Base-by-base conservation (phyloP, 2,329 filamentous ascomycete species). In the Trichoderma brevicompactum region DNA sequence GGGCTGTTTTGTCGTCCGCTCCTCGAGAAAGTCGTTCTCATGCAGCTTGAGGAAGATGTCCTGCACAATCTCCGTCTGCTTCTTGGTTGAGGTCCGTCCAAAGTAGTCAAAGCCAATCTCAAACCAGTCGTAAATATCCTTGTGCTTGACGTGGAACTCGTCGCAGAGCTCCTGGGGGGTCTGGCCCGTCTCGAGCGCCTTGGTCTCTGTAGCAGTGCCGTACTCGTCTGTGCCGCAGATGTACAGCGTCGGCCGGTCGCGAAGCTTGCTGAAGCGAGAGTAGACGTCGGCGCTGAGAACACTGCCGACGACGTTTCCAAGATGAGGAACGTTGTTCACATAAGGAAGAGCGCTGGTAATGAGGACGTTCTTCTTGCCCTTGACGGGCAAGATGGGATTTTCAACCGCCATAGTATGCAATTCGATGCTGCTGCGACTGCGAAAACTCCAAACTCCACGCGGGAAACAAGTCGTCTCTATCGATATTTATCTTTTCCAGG, bases 121-220 rank as follows among this genome's bases (percentile, higher is more conserved):
- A 81, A 99, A 99, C 92, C 94, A 97, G 77, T 96, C 87, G 79
- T 98, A 98, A 70, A 97, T 90, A 55, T 91, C 92, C 72, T 92
- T 88, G 80, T 97, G 94, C 66, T 96, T 88, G 72, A 87, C 88
- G 80, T 96, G 92, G 82, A 96, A 97, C 81, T 97, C 96, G 79
- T 91, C 87, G 81, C 94, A 97, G 12, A 98, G 87, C 74, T 94
- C 86, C 72, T 91, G 85, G 23, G 94, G 93, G 12, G 89, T 92
- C 69, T 93, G 83, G 13, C 90, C 89, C 76, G 95, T 92, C 76
- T 96, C 92, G 46, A 97, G 87, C 5, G 94, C 94, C 81, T 96
- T 97, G 32, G 94, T 97, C 79, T 97, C 94, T 38, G 94, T 97
- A 23, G 94, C 94, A 12, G 94, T 98, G 65, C 94, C 94, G 78